A percentile compares a stretch with the other conserved stretches of the same genome.
Evolutionary conservation across 2,329 filamentous ascomycete genomes (phyloP).

Genomic region (Stemphylium vesicarium): DNA sequence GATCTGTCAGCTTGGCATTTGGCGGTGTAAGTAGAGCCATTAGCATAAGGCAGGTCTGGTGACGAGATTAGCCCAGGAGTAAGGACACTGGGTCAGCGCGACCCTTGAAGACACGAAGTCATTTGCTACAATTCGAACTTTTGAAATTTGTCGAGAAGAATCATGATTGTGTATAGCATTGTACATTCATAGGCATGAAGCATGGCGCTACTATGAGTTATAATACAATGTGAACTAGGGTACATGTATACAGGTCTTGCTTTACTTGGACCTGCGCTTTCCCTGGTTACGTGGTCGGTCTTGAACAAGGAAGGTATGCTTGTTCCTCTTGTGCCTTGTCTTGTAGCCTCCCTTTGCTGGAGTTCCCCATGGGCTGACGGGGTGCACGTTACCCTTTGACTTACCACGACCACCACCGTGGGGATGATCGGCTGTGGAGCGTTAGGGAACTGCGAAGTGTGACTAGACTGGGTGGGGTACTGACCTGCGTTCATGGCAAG

Average conservation of each 20-base stretch:
- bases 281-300: constrained; percentile 87
- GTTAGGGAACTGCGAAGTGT: constrained; percentile 18
- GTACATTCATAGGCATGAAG: constrained; percentile 11
- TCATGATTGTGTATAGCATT: background rate
- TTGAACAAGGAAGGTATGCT: constrained; percentile 90
- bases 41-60: no score
- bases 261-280: constrained; percentile 66
- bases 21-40: no score
- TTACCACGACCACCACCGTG: constrained; percentile 99
- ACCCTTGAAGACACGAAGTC: no score
- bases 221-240: constrained; percentile 26
- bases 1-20: background rate
- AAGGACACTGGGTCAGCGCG: no score
- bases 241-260: constrained; percentile 22
- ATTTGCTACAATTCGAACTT: no score
- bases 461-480: constrained; percentile 5
- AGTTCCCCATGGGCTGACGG: constrained; percentile 94
- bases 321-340: constrained; percentile 84
- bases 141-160: background rate
- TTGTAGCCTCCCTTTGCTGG: constrained; percentile 91
- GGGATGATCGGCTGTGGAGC: constrained; percentile 78
- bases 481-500: constrained; percentile 95
- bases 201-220: constrained; percentile 11
- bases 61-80: no score
- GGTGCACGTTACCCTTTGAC: constrained; percentile 96